Evolutionary conservation across 139 green algal genomes (phyloP).

Genomic region (Prasinococcaceae sp.): DNA sequence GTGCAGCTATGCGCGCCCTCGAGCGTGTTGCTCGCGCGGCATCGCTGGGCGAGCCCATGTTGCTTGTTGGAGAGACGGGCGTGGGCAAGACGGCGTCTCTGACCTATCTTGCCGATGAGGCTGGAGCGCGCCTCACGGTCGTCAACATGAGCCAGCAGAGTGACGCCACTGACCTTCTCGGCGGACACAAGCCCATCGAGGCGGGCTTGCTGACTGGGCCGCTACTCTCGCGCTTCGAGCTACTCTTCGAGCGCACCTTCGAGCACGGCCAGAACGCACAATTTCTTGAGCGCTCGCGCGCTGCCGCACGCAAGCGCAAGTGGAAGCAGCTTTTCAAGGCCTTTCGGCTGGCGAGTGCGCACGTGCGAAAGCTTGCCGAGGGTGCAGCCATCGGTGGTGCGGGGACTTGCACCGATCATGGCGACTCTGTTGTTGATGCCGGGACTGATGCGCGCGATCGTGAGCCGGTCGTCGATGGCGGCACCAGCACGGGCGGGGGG

Average conservation of each 20-base stretch:
- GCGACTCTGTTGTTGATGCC: too few species aligned
- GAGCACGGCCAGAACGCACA: slow-evolving; percentile 16
- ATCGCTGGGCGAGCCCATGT: slow-evolving; percentile 64
- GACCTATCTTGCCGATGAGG: slow-evolving; percentile 23
- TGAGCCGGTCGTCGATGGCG: too few species aligned
- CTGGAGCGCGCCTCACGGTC: slow-evolving; percentile 55
- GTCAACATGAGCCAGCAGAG: slow-evolving; percentile 97
- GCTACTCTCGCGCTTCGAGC: slow-evolving; percentile 17
- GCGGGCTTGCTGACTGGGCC: background rate
- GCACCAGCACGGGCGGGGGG: too few species aligned
- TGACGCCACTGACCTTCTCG: slow-evolving; percentile 84
- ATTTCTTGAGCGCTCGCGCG: slow-evolving; percentile 14
- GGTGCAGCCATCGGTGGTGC: too few species aligned
- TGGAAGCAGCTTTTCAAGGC: slow-evolving; percentile 74
- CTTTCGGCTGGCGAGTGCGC: slow-evolving; percentile 45
- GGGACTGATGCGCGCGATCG: too few species aligned
- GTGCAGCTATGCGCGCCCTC: too few species aligned
- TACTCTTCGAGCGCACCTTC: slow-evolving; percentile 21
- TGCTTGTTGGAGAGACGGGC: slow-evolving; percentile 97
- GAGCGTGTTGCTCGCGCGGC: too few species aligned
- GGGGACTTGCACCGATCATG: too few species aligned
- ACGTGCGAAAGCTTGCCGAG: slow-evolving; percentile 4
- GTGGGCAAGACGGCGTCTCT: slow-evolving; percentile 92
- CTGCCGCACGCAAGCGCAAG: slow-evolving; percentile 46
- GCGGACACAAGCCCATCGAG: slow-evolving; percentile 84